Evolutionary conservation across 2,329 filamentous ascomycete species (phyloP).

Genomic region (Monilinia fructicola): DNA sequence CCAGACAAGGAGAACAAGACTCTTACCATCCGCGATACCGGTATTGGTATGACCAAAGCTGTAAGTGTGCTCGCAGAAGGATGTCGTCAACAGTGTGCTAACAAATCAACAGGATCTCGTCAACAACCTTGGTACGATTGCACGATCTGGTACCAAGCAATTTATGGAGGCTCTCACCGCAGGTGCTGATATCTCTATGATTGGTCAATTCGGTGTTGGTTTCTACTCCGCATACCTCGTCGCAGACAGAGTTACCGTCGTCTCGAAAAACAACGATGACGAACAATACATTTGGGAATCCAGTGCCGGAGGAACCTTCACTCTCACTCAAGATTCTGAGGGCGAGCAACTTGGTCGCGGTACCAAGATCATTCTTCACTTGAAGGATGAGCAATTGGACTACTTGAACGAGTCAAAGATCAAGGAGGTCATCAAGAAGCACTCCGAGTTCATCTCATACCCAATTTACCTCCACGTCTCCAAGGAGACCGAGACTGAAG

Average conservation of each 20-base stretch:
- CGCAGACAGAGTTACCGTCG: slow-evolving; percentile 89
- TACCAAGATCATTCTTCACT: slow-evolving; percentile 96
- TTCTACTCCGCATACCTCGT: slow-evolving; percentile 99
- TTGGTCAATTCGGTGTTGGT: slow-evolving; percentile 99
- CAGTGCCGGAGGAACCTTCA: slow-evolving; percentile 95
- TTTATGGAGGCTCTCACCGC: slow-evolving; percentile 99
- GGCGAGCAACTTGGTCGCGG: slow-evolving; percentile 89
- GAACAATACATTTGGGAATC: slow-evolving; percentile 99
- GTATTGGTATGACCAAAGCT: slow-evolving; percentile 99
- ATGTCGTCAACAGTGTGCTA: slow-evolving; percentile 38
- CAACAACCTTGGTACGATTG: slow-evolving; percentile 99
- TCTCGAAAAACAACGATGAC: slow-evolving; percentile 99
- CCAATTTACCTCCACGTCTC: slow-evolving; percentile 99
- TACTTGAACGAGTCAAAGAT: slow-evolving; percentile 98
- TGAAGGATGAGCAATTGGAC: slow-evolving; percentile 98
- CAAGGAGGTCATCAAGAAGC: slow-evolving; percentile 99
- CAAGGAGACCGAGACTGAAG: slow-evolving; percentile 99
- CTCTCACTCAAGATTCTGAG: slow-evolving; percentile 83
- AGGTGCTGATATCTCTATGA: slow-evolving; percentile 99
- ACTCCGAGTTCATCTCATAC: slow-evolving; percentile 99
- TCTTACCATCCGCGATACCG: slow-evolving; percentile 92
- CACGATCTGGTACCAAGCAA: slow-evolving; percentile 98
- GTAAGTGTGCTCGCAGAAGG: slow-evolving; percentile 56
- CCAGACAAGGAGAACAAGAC: slow-evolving; percentile 98
- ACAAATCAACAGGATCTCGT: slow-evolving; percentile 75